Base-by-base conservation (phyloP, 169 alveolate species). In the Besnoitia besnoiti region DNA sequence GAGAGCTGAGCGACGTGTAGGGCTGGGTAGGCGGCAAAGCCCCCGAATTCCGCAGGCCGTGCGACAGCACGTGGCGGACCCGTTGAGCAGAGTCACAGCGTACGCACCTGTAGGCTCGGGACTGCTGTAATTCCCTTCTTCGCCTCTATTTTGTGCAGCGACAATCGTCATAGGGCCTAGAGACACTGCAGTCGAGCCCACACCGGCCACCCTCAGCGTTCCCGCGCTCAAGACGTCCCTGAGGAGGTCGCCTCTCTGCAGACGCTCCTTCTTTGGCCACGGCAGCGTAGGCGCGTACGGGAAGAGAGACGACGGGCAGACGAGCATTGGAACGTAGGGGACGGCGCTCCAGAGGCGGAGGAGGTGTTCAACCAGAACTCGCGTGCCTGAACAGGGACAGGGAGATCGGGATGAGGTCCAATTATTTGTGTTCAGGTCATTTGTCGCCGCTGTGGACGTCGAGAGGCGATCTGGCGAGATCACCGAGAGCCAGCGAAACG, bases 311-410 rank as follows among this genome's bases (percentile, higher is more conserved):
- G 87, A 77, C 3, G 87, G 87, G 40, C 87, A 77, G 59, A 77
- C 87, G 59, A 77, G 87, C 87, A 77, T 46, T 3, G 87, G 87
- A 8, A 77, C 87, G 40, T 77, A 77, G 21, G 87, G 87, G 5
- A 77, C 87, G 14, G 87, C 5, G 40, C 37, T 46, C 87, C 87
- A 77, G 61, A 77, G 87, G 59, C 87, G 87, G 21, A 77, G 87
- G 42, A 77, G n/a, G 59, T 77, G 87, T 59, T 77, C 87, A 35
- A 77, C 87, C 42, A 77, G 59, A 33, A 46, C 61, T 5, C 87
- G 50, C 21, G 87, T 77, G 42, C 87, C 87, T 77, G 59, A 30
- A 42, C 5, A 40, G 80, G 33, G 80, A 67, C 46, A 67, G 7
- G 46, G 44, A n/a, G 19, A 50, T 19, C 10, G 62, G 62, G 19